These are phyloP conservation scores for Globisporangium megalacanthum DNA, from an alignment of 352 stramenopile species.

Conservation along the genomic window DNA sequence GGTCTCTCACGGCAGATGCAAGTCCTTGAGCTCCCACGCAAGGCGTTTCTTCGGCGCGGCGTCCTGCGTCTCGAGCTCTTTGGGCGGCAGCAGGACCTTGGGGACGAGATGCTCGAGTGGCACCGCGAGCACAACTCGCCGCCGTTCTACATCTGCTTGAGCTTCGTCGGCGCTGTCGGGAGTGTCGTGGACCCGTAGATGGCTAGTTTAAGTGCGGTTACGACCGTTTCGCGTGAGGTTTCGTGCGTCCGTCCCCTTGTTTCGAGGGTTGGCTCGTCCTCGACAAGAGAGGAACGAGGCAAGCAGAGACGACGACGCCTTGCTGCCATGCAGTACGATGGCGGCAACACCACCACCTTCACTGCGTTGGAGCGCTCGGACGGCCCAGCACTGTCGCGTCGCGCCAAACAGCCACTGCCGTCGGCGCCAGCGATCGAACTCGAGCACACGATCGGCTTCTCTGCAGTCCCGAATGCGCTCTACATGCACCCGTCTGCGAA, in stretches of 20 bases:
- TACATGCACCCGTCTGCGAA: constrained; percentile 77
- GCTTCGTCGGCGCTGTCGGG: constrained; percentile 41
- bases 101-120: constrained; percentile 33
- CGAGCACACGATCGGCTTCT: constrained; percentile 92
- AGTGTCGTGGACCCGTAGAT: background rate
- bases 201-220: background rate
- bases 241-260: background rate
- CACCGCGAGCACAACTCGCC: constrained; percentile 37
- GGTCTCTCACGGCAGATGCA: constrained; percentile 27
- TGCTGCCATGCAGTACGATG: constrained; percentile 25
- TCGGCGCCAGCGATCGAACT: constrained; percentile 60
- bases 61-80: constrained; percentile 54
- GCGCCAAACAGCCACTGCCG: constrained; percentile 3
- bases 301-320: background rate
- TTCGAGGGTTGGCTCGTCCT: background rate
- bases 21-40: constrained; percentile 33
- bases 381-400: background rate
- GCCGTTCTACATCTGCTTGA: constrained; percentile 73
- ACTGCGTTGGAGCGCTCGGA: background rate
- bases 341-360: constrained; percentile 17
- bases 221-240: background rate
- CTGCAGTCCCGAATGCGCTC: constrained; percentile 70
- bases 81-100: constrained; percentile 45
- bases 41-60: constrained; percentile 39
- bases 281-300: no score